Conservation (phyloP, 2,329 filamentous ascomycete species). For the Cryphonectria japonica region DNA sequence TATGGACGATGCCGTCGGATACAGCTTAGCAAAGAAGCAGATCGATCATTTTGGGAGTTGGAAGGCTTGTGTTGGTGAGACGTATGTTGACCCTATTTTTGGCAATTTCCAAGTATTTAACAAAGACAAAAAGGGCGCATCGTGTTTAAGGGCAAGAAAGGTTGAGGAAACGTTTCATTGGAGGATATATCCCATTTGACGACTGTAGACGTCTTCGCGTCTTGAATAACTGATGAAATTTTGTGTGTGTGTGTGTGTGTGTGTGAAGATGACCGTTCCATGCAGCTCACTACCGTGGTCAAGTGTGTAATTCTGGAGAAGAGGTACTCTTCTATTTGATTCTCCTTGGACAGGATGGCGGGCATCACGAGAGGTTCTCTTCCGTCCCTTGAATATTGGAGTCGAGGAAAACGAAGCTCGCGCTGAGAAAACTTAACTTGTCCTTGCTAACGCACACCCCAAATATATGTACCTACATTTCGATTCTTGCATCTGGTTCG, state of each 20-base stretch:
- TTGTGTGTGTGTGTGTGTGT: not conserved
- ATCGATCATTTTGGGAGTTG: not conserved
- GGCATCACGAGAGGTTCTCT: no score
- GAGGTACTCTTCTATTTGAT: not conserved
- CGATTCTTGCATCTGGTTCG: no score
- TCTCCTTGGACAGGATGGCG: not conserved
- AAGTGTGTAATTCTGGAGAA: not conserved
- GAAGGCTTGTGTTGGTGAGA: not conserved
- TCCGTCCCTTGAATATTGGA: no score
- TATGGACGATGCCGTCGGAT: not conserved
- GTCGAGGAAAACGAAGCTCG: no score
- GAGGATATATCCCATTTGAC: constrained; percentile 1
- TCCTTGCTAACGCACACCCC: no score
- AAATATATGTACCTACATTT: no score
- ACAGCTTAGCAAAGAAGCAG: not conserved
- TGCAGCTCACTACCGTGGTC: not conserved
- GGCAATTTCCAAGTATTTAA: not conserved
- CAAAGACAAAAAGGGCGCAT: not conserved
- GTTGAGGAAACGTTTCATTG: not conserved
- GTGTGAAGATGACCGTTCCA: not conserved
- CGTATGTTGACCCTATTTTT: not conserved
- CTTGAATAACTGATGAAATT: not conserved
- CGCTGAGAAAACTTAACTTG: no score
- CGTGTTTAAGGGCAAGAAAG: not conserved
- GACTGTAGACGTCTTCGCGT: not conserved